Base-by-base conservation (phyloP, 2,329 filamentous ascomycete species). In the Cercospora janseana region DNA sequence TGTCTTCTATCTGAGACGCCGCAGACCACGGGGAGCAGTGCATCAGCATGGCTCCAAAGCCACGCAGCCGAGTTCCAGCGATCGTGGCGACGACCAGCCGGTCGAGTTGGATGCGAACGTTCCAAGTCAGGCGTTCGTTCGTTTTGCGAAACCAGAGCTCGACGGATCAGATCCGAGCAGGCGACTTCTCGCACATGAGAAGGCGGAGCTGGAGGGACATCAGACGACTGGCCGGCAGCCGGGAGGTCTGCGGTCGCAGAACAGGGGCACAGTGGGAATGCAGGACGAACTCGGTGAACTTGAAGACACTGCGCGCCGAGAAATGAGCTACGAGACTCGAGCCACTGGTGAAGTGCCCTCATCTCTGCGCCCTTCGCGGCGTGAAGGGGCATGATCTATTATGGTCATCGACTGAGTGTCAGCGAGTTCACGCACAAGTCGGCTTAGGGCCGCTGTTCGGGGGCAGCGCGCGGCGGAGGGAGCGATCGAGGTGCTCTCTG, bases 1-100 rank as follows among this genome's bases (percentile, higher is more conserved):
- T 4, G 18, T 49, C 1, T 49, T 49, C 46, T 49, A 38, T 6
- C 23, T 49, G 13, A 34, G 40, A 27, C 46, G 46, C 7, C 15
- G 46, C 9, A 32, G 27, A 21, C 27, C 37, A 18, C 35, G 28
- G 31, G 13, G 46, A 12, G 27, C 27, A 20, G 16, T 7, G 9
- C 18, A 34, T 8, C 20, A 28, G 8, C 43, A 46, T 6, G 12
- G 15, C 4, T 20, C 18, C 20, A 10, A 21, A 35, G 21, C 29
- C 12, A 13, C 9, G 13, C 18, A 21, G 28, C 21, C 35, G 7
- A 23, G 10, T 10, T 6, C 27, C 31, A 28, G 13, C 7, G n/a
- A 20, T 13, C 10, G 27, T 20, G 41, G 9, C 18, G 18, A 44
- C 7, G 26, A 31, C 1, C 27, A 24, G 7, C 15, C 41, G 16